A percentile compares a stretch with the other conserved stretches of the same genome.
Evolutionary conservation across 208 protist species (phyloP).

Genomic region (Balamuthia mandrillaris): DNA sequence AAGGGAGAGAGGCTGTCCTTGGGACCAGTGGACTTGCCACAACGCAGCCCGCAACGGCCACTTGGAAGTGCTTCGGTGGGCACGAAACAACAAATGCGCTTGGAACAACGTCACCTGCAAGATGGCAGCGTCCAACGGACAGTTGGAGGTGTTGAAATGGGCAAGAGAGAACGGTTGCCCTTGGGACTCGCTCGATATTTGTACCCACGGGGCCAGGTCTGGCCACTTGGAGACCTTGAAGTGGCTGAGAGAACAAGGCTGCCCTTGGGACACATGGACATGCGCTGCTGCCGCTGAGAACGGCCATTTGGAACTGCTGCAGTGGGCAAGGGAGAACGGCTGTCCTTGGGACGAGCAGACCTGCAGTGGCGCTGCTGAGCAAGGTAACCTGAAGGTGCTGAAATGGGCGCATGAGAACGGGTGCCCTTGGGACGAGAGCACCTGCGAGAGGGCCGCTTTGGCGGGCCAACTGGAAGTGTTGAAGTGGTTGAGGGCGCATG

Average conservation of each 20-base stretch:
- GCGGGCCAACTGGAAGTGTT: not conserved
- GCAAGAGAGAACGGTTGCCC: not conserved
- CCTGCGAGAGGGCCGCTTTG: not conserved
- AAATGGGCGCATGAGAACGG: not conserved
- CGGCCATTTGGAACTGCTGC: not conserved
- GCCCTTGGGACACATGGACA: not conserved
- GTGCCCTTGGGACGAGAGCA: slow-evolving; percentile 1
- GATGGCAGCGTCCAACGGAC: not conserved
- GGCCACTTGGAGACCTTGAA: not conserved
- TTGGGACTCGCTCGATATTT: not conserved
- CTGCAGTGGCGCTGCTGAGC: not conserved
- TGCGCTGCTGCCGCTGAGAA: not conserved
- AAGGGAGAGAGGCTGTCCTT: not conserved
- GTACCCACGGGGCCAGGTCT: not conserved
- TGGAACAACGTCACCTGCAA: not conserved
- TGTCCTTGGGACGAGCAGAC: not conserved
- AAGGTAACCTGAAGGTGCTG: not conserved
- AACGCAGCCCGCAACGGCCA: not conserved
- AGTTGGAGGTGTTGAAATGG: not conserved
- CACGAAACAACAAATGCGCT: not conserved
- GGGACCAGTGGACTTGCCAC: not conserved
- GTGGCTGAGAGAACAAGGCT: not conserved
- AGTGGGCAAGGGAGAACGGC: not conserved
- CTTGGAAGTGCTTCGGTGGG: not conserved
- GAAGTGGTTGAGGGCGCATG: not conserved